Evolutionary conservation across 2,329 filamentous ascomycete genomes (phyloP).

Genomic region (Epichloe coenophiala): DNA sequence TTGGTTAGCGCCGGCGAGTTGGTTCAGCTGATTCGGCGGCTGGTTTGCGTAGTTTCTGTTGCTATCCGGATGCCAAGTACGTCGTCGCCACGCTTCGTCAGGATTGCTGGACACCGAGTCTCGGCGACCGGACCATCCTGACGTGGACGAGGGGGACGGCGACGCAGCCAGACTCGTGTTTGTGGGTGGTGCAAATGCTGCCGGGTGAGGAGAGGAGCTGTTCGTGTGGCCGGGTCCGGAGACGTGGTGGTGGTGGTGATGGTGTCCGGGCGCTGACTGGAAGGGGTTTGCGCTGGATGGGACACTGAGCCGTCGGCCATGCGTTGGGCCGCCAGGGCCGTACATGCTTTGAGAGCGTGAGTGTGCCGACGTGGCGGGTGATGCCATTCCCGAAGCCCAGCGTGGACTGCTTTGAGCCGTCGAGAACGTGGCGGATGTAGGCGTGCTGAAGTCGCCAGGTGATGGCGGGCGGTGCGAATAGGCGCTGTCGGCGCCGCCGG

Average conservation of each 20-base stretch:
- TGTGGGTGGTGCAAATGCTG: conserved; percentile 40
- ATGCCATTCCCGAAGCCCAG: conserved; percentile 54
- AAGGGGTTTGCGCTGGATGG: conserved; percentile 66
- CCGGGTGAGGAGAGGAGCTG: conserved; percentile 39
- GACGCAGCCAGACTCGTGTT: conserved; percentile 48
- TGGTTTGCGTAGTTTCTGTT: conserved; percentile 50
- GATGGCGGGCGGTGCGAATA: conserved; percentile 53
- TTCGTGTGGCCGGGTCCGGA: conserved; percentile 40
- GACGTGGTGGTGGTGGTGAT: conserved; percentile 40
- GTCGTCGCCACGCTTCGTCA: conserved; percentile 67
- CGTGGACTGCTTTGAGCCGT: conserved; percentile 64
- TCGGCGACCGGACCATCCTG: conserved; percentile 44
- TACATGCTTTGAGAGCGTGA: conserved; percentile 64
- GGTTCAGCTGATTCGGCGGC: conserved; percentile 43
- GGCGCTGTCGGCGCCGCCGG: conserved; percentile 47
- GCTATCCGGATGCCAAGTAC: conserved; percentile 84
- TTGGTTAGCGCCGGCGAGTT: conserved; percentile 63
- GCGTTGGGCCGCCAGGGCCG: conserved; percentile 45
- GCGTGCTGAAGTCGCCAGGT: conserved; percentile 65
- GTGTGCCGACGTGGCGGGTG: conserved; percentile 58
- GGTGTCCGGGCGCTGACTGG: conserved; percentile 48
- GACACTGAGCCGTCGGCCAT: conserved; percentile 67
- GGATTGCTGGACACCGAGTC: conserved; percentile 49
- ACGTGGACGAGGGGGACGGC: conserved; percentile 50
- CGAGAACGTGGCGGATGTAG: conserved; percentile 72